Evolutionary conservation across 768 basidiomycete species (phyloP), one percentile per base, ranked within the genome.

Genomic region (Collybia sp.): DNA sequence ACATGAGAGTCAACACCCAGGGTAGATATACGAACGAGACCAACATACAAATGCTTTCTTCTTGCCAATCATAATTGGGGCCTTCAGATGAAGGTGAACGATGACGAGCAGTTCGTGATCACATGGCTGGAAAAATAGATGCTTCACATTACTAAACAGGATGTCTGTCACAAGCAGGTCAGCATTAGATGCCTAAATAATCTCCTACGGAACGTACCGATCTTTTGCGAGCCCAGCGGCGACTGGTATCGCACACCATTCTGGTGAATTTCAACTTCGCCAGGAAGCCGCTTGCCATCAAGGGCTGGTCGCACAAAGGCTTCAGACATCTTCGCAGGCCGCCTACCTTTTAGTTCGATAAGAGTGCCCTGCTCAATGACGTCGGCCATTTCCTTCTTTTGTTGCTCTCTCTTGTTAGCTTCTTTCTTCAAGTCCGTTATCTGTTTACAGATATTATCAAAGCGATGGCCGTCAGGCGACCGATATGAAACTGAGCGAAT

Each of bases 21-120:
- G 16, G 44, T 40, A 13, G 13, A 52, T 45, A 40, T 30, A 30
- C 42, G 35, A 47, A 37, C 18, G 16, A 37, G 6, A 43, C 36
- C 2, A 6, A 72, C 83, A 42, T 57, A 93, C 92, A 58, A 89
- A 91, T 16, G 96, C 83, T 66, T 98, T 99, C 71, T 93, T 96
- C 74, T 98, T 98, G 50, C 96, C 95, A 54, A 99, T 90, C 79
- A 98, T 95, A 63, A 99, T 97, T 0, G 96, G 96, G 1, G 92
- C 80, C 65, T 81, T 96, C 42, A 99, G 75, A 62, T 98, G 90
- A 42, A 96, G 67, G 62, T 99, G 96, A 30, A 96, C 82, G 50
- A 99, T 85, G 45, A 96, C 94, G 44, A 97, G 76, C 15, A 98
- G 71, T 63, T 99, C 96, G 53, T 91, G 84, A 53, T 99, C 96